Conservation (phyloP, 108 stramenopile genomes). For the Cyclotella cryptica region DNA sequence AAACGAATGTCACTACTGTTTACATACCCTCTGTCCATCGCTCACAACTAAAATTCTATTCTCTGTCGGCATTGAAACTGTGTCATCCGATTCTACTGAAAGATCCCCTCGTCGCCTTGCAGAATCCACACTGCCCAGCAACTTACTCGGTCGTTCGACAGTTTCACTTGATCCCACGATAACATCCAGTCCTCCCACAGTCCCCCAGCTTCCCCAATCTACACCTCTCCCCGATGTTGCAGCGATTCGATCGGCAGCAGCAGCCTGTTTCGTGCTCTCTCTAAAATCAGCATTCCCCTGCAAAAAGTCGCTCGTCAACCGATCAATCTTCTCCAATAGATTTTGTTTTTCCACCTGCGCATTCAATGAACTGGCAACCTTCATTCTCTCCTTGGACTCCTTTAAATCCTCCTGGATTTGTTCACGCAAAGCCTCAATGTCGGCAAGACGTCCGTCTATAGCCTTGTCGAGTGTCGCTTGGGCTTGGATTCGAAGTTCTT, state of each 20-base stretch:
- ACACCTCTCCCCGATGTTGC: conserved; percentile 57
- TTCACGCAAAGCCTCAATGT: conserved; percentile 61
- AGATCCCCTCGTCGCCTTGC: conserved; percentile 18
- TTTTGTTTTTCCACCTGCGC: conserved; percentile 45
- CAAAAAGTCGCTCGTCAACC: conserved; percentile 64
- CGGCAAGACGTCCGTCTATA: conserved; percentile 66
- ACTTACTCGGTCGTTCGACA: not conserved
- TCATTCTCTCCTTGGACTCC: conserved; percentile 45
- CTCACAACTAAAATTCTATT: conserved; percentile 45
- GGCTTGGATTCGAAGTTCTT: conserved; percentile 60
- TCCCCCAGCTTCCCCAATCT: conserved; percentile 60
- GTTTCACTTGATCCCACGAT: conserved; percentile 43
- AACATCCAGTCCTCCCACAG: conserved; percentile 37
- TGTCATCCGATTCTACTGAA: conserved; percentile 5
- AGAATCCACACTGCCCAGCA: conserved; percentile 56
- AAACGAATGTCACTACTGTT: not conserved
- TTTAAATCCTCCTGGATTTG: conserved; percentile 54
- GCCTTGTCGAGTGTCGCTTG: conserved; percentile 55
- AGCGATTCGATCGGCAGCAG: conserved; percentile 59
- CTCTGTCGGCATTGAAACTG: conserved; percentile 4
- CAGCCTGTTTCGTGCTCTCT: conserved; percentile 46
- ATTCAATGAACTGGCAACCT: conserved; percentile 48
- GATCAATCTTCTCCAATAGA: conserved; percentile 76
- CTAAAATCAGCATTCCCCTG: conserved; percentile 23
- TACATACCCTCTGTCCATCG: conserved; percentile 40